A percentile compares a stretch with the other conserved stretches of the same genome.
Evolutionary conservation across 2,329 filamentous ascomycete genomes (phyloP).

Genomic region (Diplodia sapinea): DNA sequence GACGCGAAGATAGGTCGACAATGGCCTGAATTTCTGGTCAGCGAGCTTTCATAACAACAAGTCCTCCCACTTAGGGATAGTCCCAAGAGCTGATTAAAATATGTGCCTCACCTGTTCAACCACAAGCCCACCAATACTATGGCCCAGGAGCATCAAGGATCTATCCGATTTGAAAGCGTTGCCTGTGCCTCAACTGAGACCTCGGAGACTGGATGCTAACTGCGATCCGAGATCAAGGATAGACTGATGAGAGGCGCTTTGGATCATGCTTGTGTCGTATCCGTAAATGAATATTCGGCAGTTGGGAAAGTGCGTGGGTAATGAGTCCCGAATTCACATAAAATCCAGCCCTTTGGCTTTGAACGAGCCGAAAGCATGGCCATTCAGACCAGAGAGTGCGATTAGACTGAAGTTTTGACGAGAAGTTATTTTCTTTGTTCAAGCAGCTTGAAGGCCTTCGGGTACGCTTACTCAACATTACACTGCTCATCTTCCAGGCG

Average conservation of each 20-base stretch:
- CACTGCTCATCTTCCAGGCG: neutral
- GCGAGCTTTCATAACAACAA: no score
- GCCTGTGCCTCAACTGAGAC: neutral
- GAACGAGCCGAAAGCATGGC: conserved; percentile 17
- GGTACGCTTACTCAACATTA: neutral
- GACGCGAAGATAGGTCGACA: no score
- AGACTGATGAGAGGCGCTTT: neutral
- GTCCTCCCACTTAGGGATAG: no score
- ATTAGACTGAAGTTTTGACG: neutral
- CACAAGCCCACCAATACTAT: conserved; percentile 6
- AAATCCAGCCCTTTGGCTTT: conserved; percentile 1
- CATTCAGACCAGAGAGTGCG: conserved; percentile 3
- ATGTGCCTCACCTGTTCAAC: conserved; percentile 20
- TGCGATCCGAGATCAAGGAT: conserved; percentile 5
- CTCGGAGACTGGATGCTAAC: neutral
- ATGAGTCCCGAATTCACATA: neutral
- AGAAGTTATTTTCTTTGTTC: no score
- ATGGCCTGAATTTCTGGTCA: no score
- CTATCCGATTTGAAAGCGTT: neutral
- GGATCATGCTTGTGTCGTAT: neutral
- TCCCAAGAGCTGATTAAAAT: no score
- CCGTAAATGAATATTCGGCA: conserved; percentile 4
- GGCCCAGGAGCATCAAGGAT: neutral
- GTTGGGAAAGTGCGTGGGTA: neutral
- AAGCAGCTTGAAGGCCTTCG: neutral